Evolutionary conservation across 306 rosid species (phyloP).

Genomic region (Elaeagnus macrophylla): DNA sequence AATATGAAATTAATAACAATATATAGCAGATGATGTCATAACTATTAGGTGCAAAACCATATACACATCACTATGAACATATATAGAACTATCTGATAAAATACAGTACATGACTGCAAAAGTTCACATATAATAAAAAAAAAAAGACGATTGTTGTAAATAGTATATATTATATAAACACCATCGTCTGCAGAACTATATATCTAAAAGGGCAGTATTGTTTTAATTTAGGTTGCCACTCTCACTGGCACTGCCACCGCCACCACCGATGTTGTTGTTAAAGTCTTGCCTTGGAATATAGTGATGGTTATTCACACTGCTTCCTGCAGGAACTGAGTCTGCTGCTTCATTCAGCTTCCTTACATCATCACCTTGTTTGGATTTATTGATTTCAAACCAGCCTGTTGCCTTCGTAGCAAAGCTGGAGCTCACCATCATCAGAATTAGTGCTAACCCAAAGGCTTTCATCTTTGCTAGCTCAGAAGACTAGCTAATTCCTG

Average conservation of each 20-base stretch:
- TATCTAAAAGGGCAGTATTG: too few relatives aligned
- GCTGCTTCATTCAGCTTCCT: background rate
- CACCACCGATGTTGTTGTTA: slow-evolving; percentile 22
- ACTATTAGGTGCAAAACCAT: too few relatives aligned
- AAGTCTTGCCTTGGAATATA: slow-evolving; percentile 26
- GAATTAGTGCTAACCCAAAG: slow-evolving; percentile 10
- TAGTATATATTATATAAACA: too few relatives aligned
- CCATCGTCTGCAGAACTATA: too few relatives aligned
- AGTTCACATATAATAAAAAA: too few relatives aligned
- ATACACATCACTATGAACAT: too few relatives aligned
- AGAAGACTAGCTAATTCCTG: too few relatives aligned
- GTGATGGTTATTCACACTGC: slow-evolving; percentile 26
- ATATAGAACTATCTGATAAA: too few relatives aligned
- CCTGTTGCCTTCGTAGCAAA: slow-evolving; percentile 3
- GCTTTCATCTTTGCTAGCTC: slow-evolving; percentile 9
- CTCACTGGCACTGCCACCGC: background rate
- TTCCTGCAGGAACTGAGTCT: slow-evolving; percentile 11
- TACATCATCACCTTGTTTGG: background rate
- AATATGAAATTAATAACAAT: too few relatives aligned
- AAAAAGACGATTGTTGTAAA: too few relatives aligned
- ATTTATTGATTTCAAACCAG: background rate
- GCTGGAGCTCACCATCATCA: slow-evolving; percentile 10
- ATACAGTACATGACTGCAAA: too few relatives aligned
- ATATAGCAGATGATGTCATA: too few relatives aligned
- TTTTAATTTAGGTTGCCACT: background rate